Evolutionary conservation across 257 asterid genomes (phyloP), one percentile per base, ranked within the genome.

Genomic region (Salvia miltiorrhiza): DNA sequence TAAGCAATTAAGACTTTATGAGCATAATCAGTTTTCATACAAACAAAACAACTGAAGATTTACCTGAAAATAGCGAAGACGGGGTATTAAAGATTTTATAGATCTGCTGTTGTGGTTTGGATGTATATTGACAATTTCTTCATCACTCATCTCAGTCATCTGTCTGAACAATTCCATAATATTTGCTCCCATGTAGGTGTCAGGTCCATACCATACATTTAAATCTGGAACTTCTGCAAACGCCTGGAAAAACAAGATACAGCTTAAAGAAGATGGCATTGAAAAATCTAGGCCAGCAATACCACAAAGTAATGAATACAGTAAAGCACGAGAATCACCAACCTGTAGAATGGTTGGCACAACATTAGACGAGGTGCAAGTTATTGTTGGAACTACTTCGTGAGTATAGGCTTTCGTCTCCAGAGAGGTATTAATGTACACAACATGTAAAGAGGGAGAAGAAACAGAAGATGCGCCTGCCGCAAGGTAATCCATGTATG

Each of bases 131-230:
- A 91, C 87, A 47, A 93, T 89, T 80, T 93, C 99, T 82, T 88
- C 93, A 76, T 93, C 95, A 61, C 91, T 88, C 99, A 93, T 93
- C 62, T 60, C 76, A 17, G 86, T 69, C 99, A 93, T 93, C 78
- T 84, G 97, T 30, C 73, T 80, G 68, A 93, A 90, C 84, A 93
- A 74, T 80, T 93, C 97, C 84, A 83, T 79, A 37, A 93, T 90
- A 80, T 93, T 93, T 67, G 96, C 92, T 48, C 99, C 99, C 99
- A 93, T 93, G 81, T 93, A 93, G 71, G 96, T 77, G 80, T 93
- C 99, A 7, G 99, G 99, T 62, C 99, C 99, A 67, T 93, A 93
- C 92, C 88, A 93, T 57, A 93, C 83, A 35, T 78, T 72, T 68
- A 93, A 75, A 77, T 84, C 72, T 30, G 95, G 95, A 32, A 93